Percentiles rank a stretch among this genome's conserved stretches.
These are phyloP conservation scores for Cutaneotrichosporon cavernicola DNA, from an alignment of 1,284 basidiomycete genomes.

Conservation along the genomic window DNA sequence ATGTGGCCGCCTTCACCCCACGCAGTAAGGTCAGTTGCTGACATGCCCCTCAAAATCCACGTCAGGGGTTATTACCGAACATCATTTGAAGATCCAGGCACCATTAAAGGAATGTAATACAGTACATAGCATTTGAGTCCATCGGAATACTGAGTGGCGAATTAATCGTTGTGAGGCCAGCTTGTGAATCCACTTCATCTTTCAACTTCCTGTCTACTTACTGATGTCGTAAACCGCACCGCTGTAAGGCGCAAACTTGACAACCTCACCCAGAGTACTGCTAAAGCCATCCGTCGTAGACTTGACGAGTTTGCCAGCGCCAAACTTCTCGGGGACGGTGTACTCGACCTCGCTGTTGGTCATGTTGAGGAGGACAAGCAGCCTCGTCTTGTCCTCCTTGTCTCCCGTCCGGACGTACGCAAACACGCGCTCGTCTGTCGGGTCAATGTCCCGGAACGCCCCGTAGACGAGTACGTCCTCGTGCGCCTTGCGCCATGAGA, in stretches of 20 bases:
- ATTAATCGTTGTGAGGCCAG: too few species aligned
- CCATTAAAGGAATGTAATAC: background rate
- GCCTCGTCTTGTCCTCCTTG: conserved; percentile 34
- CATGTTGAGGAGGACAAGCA: conserved; percentile 61
- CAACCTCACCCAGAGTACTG: background rate
- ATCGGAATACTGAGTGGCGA: too few species aligned
- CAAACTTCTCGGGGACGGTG: conserved; percentile 12
- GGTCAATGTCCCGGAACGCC: conserved; percentile 58
- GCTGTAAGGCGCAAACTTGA: conserved; percentile 2
- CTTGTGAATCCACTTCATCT: too few species aligned
- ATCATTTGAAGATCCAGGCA: background rate
- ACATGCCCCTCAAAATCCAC: background rate
- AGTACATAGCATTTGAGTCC: too few species aligned
- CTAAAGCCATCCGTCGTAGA: background rate
- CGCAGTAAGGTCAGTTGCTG: too few species aligned
- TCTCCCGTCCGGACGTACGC: conserved; percentile 56
- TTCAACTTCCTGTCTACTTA: background rate
- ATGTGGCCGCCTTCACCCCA: too few species aligned
- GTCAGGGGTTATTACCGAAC: background rate
- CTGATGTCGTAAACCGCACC: conserved; percentile 7
- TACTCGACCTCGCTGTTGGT: conserved; percentile 7
- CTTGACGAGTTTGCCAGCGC: conserved; percentile 1
- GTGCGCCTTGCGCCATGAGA: conserved; percentile 60
- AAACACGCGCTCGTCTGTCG: conserved; percentile 59
- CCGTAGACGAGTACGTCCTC: conserved; percentile 63